Percentiles rank a stretch among this genome's conserved stretches.
phyloP scores from a whole-genome alignment of 257 asterid genomes.

The Solanum piurae region DNA sequence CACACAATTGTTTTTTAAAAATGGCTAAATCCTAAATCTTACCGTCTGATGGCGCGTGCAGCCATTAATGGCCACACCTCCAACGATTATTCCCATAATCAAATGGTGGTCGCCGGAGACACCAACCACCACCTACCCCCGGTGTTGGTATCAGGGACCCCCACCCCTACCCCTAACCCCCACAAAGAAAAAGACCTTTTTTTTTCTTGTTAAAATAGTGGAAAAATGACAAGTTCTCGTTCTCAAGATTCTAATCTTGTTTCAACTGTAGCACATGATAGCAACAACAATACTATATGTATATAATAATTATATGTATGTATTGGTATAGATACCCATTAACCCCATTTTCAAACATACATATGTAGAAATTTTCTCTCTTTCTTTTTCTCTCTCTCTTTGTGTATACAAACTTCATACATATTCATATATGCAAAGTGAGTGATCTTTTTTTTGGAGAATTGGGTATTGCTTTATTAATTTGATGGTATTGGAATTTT shows the following conservation, averaged over 20 bases:
- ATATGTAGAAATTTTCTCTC: not conserved
- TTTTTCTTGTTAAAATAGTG: constrained; percentile 18
- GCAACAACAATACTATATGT: constrained; percentile 10
- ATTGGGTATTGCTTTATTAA: not conserved
- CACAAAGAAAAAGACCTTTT: not conserved
- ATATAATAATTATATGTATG: constrained; percentile 5
- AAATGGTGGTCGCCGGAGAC: constrained; percentile 1
- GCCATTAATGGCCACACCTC: not conserved
- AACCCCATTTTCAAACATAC: not conserved
- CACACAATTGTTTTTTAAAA: not conserved
- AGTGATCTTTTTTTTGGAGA: not conserved
- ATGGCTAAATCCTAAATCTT: not conserved
- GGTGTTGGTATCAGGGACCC: not conserved
- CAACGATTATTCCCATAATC: constrained; percentile 23
- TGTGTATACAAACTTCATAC: not conserved
- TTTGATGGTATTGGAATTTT: not conserved
- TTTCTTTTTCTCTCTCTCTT: not conserved
- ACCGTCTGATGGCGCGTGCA: constrained; percentile 3
- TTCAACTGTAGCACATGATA: constrained; percentile 38
- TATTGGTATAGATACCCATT: not conserved
- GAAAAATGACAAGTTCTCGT: constrained; percentile 27
- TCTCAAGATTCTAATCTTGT: constrained; percentile 3
- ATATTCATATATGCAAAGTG: not conserved
- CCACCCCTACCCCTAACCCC: not conserved
- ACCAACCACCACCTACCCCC: not conserved